Conservation (phyloP, 768 basidiomycete species). For the Tylopilus sp. region DNA sequence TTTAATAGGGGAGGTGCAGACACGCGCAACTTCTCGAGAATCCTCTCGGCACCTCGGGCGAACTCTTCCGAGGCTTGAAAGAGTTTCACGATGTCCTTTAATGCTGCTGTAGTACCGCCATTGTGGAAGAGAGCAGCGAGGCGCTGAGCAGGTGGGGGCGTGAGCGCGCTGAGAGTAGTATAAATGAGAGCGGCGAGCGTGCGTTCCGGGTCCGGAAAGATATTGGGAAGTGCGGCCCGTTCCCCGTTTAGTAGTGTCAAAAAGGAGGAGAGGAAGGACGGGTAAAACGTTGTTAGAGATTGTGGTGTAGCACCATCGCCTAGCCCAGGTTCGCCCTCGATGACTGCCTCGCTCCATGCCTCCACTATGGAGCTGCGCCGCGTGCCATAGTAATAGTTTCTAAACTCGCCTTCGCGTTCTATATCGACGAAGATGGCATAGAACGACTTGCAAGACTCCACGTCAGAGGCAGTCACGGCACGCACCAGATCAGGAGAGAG, state of each 20-base stretch:
- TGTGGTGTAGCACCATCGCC: slow-evolving; percentile 27
- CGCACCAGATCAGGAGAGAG: slow-evolving; percentile 88
- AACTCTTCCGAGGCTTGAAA: slow-evolving; percentile 83
- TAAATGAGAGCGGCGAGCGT: slow-evolving; percentile 82
- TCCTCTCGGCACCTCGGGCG: slow-evolving; percentile 63
- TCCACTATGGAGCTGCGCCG: slow-evolving; percentile 61
- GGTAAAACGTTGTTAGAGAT: slow-evolving; percentile 64
- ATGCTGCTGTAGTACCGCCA: slow-evolving; percentile 51
- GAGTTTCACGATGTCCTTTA: slow-evolving; percentile 67
- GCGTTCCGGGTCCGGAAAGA: slow-evolving; percentile 81
- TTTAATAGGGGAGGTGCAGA: slow-evolving; percentile 24
- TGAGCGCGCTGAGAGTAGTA: slow-evolving; percentile 72
- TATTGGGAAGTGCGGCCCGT: slow-evolving; percentile 67
- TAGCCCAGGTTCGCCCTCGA: slow-evolving; percentile 32
- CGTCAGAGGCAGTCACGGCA: slow-evolving; percentile 78
- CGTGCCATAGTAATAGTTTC: slow-evolving; percentile 91
- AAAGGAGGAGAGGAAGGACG: slow-evolving; percentile 71
- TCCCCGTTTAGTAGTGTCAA: slow-evolving; percentile 65
- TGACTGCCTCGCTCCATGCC: slow-evolving; percentile 60
- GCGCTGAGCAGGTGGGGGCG: slow-evolving; percentile 79
- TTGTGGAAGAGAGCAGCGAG: slow-evolving; percentile 66
- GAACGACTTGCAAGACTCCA: slow-evolving; percentile 69
- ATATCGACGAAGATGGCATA: slow-evolving; percentile 88
- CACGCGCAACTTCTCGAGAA: slow-evolving; percentile 69
- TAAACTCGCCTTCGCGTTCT: slow-evolving; percentile 88